Evolutionary conservation across 148 eudicot species (phyloP).

Genomic region (Amaranthus cruentus): DNA sequence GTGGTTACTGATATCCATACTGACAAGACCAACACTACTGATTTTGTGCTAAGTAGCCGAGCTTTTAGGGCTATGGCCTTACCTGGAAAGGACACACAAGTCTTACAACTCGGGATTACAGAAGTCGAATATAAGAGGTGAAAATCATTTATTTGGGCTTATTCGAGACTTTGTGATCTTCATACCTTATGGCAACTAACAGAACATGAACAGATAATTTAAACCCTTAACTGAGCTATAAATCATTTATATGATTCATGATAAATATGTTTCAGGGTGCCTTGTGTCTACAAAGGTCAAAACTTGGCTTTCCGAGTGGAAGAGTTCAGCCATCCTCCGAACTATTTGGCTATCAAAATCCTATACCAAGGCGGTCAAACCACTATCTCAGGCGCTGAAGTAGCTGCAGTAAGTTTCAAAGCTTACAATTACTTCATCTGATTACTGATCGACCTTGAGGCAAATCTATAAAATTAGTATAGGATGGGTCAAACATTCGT

Average conservation of each 20-base stretch:
- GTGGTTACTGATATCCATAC: conserved; percentile 48
- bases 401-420: conserved; percentile 40
- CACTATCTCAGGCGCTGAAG: conserved; percentile 49
- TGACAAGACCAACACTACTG: conserved; percentile 39
- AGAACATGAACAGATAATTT: no score
- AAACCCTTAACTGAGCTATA: no score
- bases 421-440: not conserved
- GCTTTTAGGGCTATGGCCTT: conserved; percentile 67
- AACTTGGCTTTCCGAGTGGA: conserved; percentile 59
- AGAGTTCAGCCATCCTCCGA: conserved; percentile 52
- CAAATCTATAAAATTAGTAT: not conserved
- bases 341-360: conserved; percentile 55
- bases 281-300: conserved; percentile 55
- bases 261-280: conserved; percentile 42
- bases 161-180: not conserved
- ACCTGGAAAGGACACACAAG: conserved; percentile 38
- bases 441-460: not conserved
- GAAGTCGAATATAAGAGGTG: conserved; percentile 22
- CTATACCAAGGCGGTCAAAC: conserved; percentile 86
- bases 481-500: no score
- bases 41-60: conserved; percentile 59
- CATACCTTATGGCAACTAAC: no score
- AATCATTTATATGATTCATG: no score
- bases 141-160: not conserved
- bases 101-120: conserved; percentile 39